Conservation (phyloP, 2,329 filamentous ascomycete species). For the Chaetomium sp. region DNA sequence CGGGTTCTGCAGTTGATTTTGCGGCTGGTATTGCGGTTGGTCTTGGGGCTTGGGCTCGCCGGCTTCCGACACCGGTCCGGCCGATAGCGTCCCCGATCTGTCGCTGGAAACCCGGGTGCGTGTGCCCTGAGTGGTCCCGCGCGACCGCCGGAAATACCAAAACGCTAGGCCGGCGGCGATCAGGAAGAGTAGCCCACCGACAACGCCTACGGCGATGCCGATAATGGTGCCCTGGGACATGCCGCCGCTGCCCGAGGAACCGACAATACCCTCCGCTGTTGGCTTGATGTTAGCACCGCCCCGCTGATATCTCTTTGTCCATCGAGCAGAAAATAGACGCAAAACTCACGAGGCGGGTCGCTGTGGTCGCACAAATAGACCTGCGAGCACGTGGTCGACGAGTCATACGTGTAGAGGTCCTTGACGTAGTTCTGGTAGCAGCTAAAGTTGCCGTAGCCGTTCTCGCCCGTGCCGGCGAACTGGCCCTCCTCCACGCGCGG, state of each 20-base stretch:
- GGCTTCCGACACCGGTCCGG: not conserved
- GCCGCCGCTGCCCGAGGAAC: constrained; percentile 9
- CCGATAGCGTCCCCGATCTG: not conserved
- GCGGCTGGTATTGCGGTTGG: not conserved
- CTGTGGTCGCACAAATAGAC: constrained; percentile 40
- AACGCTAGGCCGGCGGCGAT: constrained; percentile 24
- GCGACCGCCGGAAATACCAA: constrained; percentile 28
- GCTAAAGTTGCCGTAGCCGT: constrained; percentile 39
- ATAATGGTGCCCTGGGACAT: constrained; percentile 32
- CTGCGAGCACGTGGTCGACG: constrained; percentile 36
- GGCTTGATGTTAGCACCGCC: not conserved
- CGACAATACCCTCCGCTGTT: not conserved
- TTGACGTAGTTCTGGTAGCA: constrained; percentile 38
- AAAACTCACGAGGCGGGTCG: constrained; percentile 32
- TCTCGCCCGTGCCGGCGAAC: constrained; percentile 39
- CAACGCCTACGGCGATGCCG: constrained; percentile 32
- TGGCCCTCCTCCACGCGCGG: constrained; percentile 37
- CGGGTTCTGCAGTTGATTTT: not conserved
- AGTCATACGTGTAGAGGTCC: constrained; percentile 37
- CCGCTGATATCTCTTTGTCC: not conserved
- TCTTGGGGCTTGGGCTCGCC: not conserved
- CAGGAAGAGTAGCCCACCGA: constrained; percentile 30
- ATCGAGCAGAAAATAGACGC: not conserved
- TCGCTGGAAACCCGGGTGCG: not conserved
- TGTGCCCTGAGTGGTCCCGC: not conserved